Evolutionary conservation across 1,139 yeast genomes (phyloP).

Genomic region (Zygosaccharomyces sapae): DNA sequence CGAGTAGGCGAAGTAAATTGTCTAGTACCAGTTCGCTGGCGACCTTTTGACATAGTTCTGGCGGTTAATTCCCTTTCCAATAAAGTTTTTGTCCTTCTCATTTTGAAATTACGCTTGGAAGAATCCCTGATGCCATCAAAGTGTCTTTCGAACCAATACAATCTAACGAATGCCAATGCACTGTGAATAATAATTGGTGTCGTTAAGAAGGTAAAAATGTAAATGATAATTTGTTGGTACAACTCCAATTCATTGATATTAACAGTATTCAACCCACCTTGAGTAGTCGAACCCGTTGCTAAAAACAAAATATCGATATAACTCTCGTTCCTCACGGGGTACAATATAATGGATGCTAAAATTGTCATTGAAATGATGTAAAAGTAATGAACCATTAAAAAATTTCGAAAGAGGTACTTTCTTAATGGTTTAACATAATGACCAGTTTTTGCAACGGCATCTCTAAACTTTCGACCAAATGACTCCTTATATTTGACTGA

Average conservation of each 20-base stretch:
- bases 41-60: slow-evolving; percentile 41
- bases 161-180: slow-evolving; percentile 67
- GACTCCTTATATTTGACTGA: slow-evolving; percentile 33
- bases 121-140: slow-evolving; percentile 75
- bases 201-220: slow-evolving; percentile 56
- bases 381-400: slow-evolving; percentile 72
- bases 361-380: slow-evolving; percentile 54
- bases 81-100: slow-evolving; percentile 72
- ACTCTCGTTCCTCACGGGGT: slow-evolving; percentile 58
- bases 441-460: slow-evolving; percentile 34
- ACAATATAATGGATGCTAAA: slow-evolving; percentile 66
- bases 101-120: slow-evolving; percentile 68
- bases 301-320: slow-evolving; percentile 81
- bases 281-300: slow-evolving; percentile 74
- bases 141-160: slow-evolving; percentile 85
- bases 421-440: slow-evolving; percentile 45
- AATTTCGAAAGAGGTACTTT: slow-evolving; percentile 59
- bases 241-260: slow-evolving; percentile 56
- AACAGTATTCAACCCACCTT: slow-evolving; percentile 85
- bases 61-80: slow-evolving; percentile 47
- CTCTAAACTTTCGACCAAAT: slow-evolving; percentile 40
- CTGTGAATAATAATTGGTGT: slow-evolving; percentile 92
- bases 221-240: slow-evolving; percentile 75
- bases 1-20: slow-evolving; percentile 8
- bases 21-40: slow-evolving; percentile 8